phyloP scores from a whole-genome alignment of 352 stramenopile species.

The Pythium insidiosum region DNA sequence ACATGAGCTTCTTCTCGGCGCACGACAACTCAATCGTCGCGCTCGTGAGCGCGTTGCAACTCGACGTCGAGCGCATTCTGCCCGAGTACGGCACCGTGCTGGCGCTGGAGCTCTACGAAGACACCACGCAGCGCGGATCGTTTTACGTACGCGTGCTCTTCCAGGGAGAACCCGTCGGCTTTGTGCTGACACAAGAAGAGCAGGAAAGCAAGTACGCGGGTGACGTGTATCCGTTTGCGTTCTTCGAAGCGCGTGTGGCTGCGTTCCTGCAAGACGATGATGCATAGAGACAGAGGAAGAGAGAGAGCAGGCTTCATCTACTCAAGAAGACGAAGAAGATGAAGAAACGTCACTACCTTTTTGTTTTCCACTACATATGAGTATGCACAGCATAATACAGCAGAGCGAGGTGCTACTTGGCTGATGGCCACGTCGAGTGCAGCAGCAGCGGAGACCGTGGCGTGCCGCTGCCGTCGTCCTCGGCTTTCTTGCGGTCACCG shows the following conservation, averaged over 20 bases:
- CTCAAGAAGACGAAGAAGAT: no score
- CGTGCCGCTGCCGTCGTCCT: constrained; percentile 9
- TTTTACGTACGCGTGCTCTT: constrained; percentile 59
- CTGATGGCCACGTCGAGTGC: constrained; percentile 15
- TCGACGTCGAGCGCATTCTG: constrained; percentile 44
- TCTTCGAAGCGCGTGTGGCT: constrained; percentile 46
- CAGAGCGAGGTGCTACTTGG: background rate
- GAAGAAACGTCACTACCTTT: no score
- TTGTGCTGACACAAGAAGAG: no score
- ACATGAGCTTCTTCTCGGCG: constrained; percentile 77
- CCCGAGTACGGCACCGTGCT: constrained; percentile 68
- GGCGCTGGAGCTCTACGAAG: constrained; percentile 62
- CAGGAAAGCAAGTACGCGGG: no score
- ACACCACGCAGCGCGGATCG: constrained; percentile 22
- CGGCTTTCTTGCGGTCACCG: constrained; percentile 9
- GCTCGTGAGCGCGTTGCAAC: constrained; percentile 54
- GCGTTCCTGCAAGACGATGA: constrained; percentile 30
- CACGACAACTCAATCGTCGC: constrained; percentile 84
- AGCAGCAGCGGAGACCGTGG: constrained; percentile 13
- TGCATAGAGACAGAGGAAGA: no score
- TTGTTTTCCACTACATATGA: background rate
- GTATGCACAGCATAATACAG: background rate
- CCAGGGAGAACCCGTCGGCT: constrained; percentile 37
- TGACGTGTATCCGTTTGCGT: constrained; percentile 44
- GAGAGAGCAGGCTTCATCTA: no score